Evolutionary conservation across 192 early-diverging fungal species (phyloP).

Genomic region (Chytriomyces hyalinus): DNA sequence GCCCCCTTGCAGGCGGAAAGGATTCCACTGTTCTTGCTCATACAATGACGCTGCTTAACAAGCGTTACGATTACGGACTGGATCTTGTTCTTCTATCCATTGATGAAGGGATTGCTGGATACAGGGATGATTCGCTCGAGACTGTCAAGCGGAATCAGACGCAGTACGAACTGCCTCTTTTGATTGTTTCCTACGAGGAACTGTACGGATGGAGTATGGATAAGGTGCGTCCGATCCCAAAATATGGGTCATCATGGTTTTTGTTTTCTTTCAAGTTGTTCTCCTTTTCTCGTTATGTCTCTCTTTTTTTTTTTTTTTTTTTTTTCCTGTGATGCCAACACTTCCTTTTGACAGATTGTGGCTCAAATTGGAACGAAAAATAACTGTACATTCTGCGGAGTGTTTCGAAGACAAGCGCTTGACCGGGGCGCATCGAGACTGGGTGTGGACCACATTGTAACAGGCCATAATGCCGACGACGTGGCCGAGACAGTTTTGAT

Average conservation of each 20-base stretch:
- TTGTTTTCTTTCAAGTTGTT: too few species aligned
- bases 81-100: conserved; percentile 91
- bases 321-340: neutral
- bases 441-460: conserved; percentile 93
- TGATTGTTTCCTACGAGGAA: conserved; percentile 93
- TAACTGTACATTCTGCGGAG: conserved; percentile 99
- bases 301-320: too few species aligned
- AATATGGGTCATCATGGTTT: neutral
- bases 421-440: conserved; percentile 93
- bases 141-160: conserved; percentile 95
- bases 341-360: conserved; percentile 66
- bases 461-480: conserved; percentile 99
- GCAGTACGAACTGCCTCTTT: conserved; percentile 91
- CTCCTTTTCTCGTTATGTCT: too few species aligned
- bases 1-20: conserved; percentile 35
- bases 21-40: conserved; percentile 97
- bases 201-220: conserved; percentile 99
- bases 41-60: conserved; percentile 91
- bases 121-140: conserved; percentile 96
- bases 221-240: conserved; percentile 37
- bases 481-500: conserved; percentile 98
- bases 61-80: conserved; percentile 89
- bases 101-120: conserved; percentile 98
- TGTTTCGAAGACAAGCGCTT: conserved; percentile 95
- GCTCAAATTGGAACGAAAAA: conserved; percentile 93